Conservation (phyloP, 495 filamentous ascomycete genomes). For the Neurospora sublineolata region DNA sequence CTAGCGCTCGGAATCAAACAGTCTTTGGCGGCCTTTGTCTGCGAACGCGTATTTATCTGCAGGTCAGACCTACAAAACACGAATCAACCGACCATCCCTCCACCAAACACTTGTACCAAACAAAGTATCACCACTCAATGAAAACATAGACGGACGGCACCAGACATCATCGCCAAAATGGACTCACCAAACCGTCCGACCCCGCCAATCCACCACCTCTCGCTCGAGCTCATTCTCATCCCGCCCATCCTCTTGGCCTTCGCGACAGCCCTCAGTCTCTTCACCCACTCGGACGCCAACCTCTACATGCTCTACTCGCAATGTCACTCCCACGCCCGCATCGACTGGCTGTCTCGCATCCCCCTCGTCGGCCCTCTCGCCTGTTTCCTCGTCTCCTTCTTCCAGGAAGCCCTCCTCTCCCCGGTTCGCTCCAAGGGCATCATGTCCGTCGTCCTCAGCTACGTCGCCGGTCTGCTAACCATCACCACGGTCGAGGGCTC, state of each 20-base stretch:
- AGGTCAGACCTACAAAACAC: background rate
- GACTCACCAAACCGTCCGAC: slow-evolving; percentile 7
- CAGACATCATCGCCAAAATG: slow-evolving; percentile 4
- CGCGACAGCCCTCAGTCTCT: slow-evolving; percentile 17
- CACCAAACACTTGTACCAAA: background rate
- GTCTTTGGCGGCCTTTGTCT: background rate
- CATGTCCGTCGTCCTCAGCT: slow-evolving; percentile 20
- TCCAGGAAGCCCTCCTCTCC: slow-evolving; percentile 19
- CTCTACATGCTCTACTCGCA: slow-evolving; percentile 30
- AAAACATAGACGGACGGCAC: background rate
- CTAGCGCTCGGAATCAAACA: background rate
- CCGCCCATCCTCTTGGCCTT: slow-evolving; percentile 21
- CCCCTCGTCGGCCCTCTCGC: slow-evolving; percentile 25
- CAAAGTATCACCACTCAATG: background rate
- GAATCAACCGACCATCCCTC: background rate
- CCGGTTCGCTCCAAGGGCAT: slow-evolving; percentile 12
- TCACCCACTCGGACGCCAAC: slow-evolving; percentile 25
- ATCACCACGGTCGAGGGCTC: slow-evolving; percentile 27
- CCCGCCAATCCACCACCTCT: slow-evolving; percentile 16
- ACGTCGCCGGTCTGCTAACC: slow-evolving; percentile 24
- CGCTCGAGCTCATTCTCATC: slow-evolving; percentile 21
- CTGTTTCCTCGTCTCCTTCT: slow-evolving; percentile 31
- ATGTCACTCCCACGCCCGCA: slow-evolving; percentile 27
- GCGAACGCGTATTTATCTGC: background rate
- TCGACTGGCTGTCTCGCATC: slow-evolving; percentile 21